Base-by-base conservation (phyloP, 208 protist genomes). In the Leishmania mexicana region DNA sequence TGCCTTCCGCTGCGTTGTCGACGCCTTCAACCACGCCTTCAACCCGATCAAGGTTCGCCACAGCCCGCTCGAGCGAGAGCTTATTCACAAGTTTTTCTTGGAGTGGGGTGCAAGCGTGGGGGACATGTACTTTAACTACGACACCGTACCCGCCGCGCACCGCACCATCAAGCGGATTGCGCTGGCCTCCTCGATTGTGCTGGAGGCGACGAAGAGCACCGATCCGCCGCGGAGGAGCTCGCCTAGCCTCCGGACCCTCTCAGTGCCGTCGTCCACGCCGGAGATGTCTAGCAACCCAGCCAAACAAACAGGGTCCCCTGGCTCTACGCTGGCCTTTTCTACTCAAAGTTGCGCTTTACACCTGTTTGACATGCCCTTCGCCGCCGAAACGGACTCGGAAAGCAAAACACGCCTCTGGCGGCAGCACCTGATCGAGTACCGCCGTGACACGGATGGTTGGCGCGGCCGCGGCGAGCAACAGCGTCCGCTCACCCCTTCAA, bases 61-160 rank as follows among this genome's bases (percentile, higher is more conserved):
- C 79, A 91, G 88, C 68, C 91, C 93, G 1, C 87, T 90, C 15
- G 93, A 96, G 80, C 87, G 92, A 31, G 90, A 94, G 76, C 85
- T 95, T 1, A 89, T 95, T 58, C 87, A 92, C 75, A 78, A 88
- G 45, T 95, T 97, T 77, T 93, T 96, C 75, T 47, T 89, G n/a
- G 84, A 94, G 24, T 95, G 92, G 92, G 88, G 83, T 3, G 65
- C 80, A 47, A 90, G 87, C 51, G 87, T 97, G 10, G 81, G 84
- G 40, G 92, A 95, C 79, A 81, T 93, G 71, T 95, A 97, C 85
- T 97, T 97, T 79, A 92, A 93, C 84, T 87, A 88, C 74, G 84
- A 89, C 65, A 49, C 47, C 53, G 91, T 93, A 0, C 85, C 90
- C 10, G 54, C 81, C 1, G 83, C 83, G 0, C 88, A 94, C 75